Base-by-base conservation (phyloP, 2,329 filamentous ascomycete species). In the Xylaria sp. region DNA sequence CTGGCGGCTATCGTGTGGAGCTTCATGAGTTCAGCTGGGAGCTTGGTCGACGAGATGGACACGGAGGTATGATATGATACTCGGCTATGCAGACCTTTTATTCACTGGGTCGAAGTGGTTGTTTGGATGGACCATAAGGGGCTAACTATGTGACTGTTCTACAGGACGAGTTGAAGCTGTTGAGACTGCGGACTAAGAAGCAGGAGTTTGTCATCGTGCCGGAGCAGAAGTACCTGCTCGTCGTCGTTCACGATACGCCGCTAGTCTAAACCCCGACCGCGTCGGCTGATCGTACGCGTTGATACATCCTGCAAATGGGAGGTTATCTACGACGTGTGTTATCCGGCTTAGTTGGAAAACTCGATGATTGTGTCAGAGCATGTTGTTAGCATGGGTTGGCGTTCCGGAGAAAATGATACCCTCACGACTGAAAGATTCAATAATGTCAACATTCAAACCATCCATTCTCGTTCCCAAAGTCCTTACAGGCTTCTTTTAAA, bases 201-300 rank as follows among this genome's bases (percentile, higher is more conserved):
- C 89, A 92, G 67, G 91, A 95, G 73, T 76, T 94, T 63, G 88
- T 94, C 60, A 90, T 94, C 69, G 88, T 93, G 18, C 90, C 89
- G 73, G 90, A 93, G 72, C 70, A 83, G 47, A 92, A 90, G 70
- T 95, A 90, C 74, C 78, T 94, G 52, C 80, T 93, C 44, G 84
- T 92, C 57, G 87, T 92, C 44, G 83, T 93, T 58, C 90, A 93
- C 75, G 90, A 92, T 71, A 91, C 89, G n/a, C 87, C 89, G 46
- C 82, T 85, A 7, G 86, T 85, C 68, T 89, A 74, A 75, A 58
- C 11, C 10, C 46, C 35, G 35, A 18, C 34, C 23, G 30, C 13
- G n/a, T 44, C 23, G 37, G 47, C 23, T 53, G 19, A 30, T 47
- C n/a, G 18, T 16, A 50, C 42, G 39, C 42, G 23, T 30, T 49